Percentiles rank a stretch among this genome's conserved stretches.
These are phyloP conservation scores for Cryptococcus sp. DNA, from an alignment of 1,284 basidiomycete species.

Conservation along the genomic window DNA sequence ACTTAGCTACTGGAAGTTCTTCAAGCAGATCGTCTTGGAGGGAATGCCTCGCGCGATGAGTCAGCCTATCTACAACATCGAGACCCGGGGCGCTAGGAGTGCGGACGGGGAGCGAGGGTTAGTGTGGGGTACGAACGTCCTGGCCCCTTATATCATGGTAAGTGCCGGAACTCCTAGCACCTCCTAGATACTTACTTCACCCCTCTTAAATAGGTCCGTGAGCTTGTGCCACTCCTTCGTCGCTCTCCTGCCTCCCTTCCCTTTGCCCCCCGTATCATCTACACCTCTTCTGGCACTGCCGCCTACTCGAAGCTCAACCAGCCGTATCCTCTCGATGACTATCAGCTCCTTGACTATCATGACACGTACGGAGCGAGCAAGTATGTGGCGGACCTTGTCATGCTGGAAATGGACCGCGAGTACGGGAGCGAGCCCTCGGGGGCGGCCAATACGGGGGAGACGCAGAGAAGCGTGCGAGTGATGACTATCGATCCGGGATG, in stretches of 20 bases:
- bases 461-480: constrained; percentile 55
- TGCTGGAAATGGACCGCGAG: constrained; percentile 56
- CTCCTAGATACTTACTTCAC: neutral
- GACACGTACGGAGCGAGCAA: constrained; percentile 72
- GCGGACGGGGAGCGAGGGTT: constrained; percentile 67
- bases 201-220: constrained; percentile 30
- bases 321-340: constrained; percentile 56
- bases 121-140: constrained; percentile 82
- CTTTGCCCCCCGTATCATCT: constrained; percentile 64
- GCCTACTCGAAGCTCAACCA: constrained; percentile 56
- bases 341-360: constrained; percentile 63
- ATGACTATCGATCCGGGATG: constrained; percentile 71
- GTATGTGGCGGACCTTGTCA: constrained; percentile 73
- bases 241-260: constrained; percentile 40
- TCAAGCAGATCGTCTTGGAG: constrained; percentile 57
- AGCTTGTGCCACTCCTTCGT: constrained; percentile 42
- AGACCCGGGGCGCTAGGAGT: constrained; percentile 61
- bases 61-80: constrained; percentile 60
- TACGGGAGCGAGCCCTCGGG: constrained; percentile 43
- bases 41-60: constrained; percentile 56
- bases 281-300: constrained; percentile 74
- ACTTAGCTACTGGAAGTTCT: constrained; percentile 57
- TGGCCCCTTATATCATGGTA: constrained; percentile 77
- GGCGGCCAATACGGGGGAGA: constrained; percentile 16
- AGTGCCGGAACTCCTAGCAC: constrained; percentile 40